Conservation (phyloP, 176 grass and related monocot species). For the Carex cristatella region DNA sequence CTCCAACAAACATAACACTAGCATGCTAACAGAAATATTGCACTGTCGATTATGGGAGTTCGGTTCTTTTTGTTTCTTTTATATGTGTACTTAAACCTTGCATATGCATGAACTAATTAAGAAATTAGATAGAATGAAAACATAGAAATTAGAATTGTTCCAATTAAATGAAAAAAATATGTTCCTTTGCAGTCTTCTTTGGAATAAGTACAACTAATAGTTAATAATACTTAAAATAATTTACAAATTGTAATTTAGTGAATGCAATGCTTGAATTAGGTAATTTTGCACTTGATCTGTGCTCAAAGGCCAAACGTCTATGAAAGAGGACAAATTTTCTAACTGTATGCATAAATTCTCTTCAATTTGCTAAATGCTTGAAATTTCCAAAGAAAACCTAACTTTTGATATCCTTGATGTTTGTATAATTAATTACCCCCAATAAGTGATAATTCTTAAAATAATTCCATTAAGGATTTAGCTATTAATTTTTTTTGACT, state of each 20-base stretch:
- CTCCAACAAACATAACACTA: constrained; percentile 22
- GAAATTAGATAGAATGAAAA: background rate
- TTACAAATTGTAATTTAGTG: background rate
- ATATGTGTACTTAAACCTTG: background rate
- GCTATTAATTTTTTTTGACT: background rate
- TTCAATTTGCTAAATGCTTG: background rate
- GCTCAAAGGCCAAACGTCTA: background rate
- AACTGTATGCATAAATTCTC: background rate
- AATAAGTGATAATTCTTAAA: background rate
- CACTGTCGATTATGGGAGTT: background rate
- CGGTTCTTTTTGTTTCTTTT: background rate
- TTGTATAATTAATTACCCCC: background rate
- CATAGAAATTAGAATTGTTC: background rate
- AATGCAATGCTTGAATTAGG: background rate
- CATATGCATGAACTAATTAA: background rate
- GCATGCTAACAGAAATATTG: constrained; percentile 15
- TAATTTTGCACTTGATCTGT: background rate
- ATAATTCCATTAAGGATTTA: background rate
- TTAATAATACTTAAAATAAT: no score
- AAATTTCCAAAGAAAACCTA: background rate
- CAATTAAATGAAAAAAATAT: background rate
- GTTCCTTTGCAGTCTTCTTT: background rate
- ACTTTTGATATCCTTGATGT: background rate
- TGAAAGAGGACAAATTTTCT: background rate
- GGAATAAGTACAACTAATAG: background rate